Conservation (phyloP, 2,329 filamentous ascomycete genomes). For the Capronia coronata region DNA sequence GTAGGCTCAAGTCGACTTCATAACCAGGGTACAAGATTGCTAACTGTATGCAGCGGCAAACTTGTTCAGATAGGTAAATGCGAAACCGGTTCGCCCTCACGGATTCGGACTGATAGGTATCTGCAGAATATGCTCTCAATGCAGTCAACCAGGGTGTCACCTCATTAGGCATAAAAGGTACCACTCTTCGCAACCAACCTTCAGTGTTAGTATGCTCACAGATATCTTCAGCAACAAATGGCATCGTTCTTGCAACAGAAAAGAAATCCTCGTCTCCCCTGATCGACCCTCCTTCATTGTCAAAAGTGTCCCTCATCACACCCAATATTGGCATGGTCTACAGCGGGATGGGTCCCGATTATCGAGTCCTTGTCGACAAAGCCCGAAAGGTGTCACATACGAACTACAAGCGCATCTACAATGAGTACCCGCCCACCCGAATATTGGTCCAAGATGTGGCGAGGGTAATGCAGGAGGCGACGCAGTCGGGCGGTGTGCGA, state of each 20-base stretch:
- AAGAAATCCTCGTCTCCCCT: constrained; percentile 99
- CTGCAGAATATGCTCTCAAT: constrained; percentile 92
- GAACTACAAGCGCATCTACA: constrained; percentile 99
- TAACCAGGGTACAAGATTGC: constrained; percentile 32
- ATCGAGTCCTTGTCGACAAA: constrained; percentile 93
- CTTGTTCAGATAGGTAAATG: constrained; percentile 89
- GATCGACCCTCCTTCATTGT: constrained; percentile 87
- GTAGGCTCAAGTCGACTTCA: constrained; percentile 50
- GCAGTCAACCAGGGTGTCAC: constrained; percentile 99
- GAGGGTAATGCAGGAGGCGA: constrained; percentile 96
- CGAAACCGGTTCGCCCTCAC: constrained; percentile 17
- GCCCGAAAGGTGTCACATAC: constrained; percentile 98
- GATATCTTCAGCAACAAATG: constrained; percentile 71
- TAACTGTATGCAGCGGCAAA: constrained; percentile 70
- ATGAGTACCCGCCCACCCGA: constrained; percentile 98
- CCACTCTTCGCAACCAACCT: constrained; percentile 20
- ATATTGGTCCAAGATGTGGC: constrained; percentile 99
- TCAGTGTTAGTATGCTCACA: constrained; percentile 1
- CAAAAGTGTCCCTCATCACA: constrained; percentile 96
- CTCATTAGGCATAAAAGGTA: constrained; percentile 95
- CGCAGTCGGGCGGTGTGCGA: constrained; percentile 92
- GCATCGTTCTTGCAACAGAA: constrained; percentile 96
- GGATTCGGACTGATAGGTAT: constrained; percentile 22
- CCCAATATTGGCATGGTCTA: constrained; percentile 99
- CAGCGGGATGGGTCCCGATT: constrained; percentile 97